Evolutionary conservation across 2,329 filamentous ascomycete genomes (phyloP).

Genomic region (Colletotrichum chrysophilum): DNA sequence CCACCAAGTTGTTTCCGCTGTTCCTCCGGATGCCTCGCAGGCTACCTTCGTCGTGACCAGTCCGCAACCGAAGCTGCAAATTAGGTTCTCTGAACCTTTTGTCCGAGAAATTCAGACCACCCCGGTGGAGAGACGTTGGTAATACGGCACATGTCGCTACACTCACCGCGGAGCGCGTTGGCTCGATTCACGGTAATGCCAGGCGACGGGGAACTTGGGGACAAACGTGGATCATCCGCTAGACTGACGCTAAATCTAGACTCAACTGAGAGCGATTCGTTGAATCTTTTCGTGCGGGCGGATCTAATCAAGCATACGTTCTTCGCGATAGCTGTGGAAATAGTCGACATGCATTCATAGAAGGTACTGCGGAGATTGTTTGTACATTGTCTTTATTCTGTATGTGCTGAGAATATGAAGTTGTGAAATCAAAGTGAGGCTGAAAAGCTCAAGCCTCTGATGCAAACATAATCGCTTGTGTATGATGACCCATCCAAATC

Average conservation of each 20-base stretch:
- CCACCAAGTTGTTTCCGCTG: background rate
- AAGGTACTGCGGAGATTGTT: rapidly evolving
- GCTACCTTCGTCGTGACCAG: background rate
- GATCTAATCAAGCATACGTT: background rate
- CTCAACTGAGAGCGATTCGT: background rate
- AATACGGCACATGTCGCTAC: too few species aligned
- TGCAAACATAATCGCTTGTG: background rate
- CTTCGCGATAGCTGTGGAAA: background rate
- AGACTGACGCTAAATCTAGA: background rate
- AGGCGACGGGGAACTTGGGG: too few species aligned
- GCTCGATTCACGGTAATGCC: too few species aligned
- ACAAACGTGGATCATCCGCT: too few species aligned
- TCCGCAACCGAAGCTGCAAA: background rate
- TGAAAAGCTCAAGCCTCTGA: background rate
- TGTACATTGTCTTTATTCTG: background rate
- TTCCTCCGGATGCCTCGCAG: rapidly evolving
- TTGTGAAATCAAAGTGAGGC: rapidly evolving
- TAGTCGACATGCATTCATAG: rapidly evolving
- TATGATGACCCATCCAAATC: background rate
- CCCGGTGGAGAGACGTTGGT: too few species aligned
- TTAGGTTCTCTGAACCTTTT: too few species aligned
- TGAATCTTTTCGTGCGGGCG: background rate
- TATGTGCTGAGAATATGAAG: background rate
- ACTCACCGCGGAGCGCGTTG: too few species aligned
- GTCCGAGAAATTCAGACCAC: too few species aligned